These are phyloP conservation scores for Suillus subluteus DNA, from an alignment of 768 basidiomycete genomes.

Conservation along the genomic window DNA sequence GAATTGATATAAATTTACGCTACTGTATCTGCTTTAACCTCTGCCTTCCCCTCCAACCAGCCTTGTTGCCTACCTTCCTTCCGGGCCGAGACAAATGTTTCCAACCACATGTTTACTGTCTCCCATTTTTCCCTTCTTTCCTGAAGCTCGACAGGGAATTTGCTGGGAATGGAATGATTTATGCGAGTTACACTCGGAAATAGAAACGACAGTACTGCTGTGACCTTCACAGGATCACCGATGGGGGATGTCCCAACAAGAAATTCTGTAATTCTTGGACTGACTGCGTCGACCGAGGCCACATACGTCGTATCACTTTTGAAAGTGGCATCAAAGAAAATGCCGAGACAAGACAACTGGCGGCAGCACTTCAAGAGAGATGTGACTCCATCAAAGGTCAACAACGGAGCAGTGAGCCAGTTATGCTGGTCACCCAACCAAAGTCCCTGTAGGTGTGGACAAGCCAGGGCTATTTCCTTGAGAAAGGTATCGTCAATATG, in stretches of 20 bases:
- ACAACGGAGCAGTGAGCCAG: background rate
- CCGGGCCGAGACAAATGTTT: background rate
- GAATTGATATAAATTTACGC: background rate
- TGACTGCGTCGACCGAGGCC: background rate
- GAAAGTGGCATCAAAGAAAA: background rate
- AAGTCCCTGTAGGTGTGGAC: background rate
- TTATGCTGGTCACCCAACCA: background rate
- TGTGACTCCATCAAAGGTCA: background rate
- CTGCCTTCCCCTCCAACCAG: background rate
- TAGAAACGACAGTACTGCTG: background rate
- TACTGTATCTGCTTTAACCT: background rate
- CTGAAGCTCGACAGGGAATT: background rate
- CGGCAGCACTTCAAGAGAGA: background rate
- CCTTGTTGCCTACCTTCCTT: background rate
- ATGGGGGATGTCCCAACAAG: background rate
- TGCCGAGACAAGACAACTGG: background rate
- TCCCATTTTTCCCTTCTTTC: background rate
- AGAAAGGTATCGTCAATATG: background rate
- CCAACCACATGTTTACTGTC: background rate
- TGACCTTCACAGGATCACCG: background rate
- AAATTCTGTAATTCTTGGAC: background rate
- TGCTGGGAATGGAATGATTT: background rate
- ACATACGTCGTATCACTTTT: background rate
- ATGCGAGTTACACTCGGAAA: background rate
- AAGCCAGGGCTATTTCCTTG: background rate